Evolutionary conservation across 257 asterid genomes (phyloP).

Genomic region (Scutellaria galericulata): DNA sequence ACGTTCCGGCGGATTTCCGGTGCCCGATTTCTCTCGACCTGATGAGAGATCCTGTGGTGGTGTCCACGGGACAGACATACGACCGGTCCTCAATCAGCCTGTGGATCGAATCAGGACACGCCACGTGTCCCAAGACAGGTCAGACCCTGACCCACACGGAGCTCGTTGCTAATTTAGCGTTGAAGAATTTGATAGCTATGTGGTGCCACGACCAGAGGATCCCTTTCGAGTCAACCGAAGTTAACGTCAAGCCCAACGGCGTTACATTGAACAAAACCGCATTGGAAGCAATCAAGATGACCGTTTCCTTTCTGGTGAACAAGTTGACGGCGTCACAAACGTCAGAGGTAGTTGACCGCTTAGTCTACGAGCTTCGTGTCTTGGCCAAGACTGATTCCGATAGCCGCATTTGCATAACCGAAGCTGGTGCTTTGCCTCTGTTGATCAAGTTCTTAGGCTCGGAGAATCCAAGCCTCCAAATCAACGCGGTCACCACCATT

Average conservation of each 20-base stretch:
- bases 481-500: slow-evolving; percentile 82
- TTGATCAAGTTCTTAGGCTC: slow-evolving; percentile 60
- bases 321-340: slow-evolving; percentile 63
- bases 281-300: slow-evolving; percentile 80
- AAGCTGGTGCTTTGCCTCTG: slow-evolving; percentile 76
- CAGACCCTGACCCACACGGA: slow-evolving; percentile 66
- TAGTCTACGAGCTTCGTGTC: slow-evolving; percentile 81
- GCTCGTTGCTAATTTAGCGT: slow-evolving; percentile 61
- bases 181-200: slow-evolving; percentile 73
- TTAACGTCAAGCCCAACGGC: slow-evolving; percentile 42
- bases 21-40: slow-evolving; percentile 82
- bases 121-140: slow-evolving; percentile 92
- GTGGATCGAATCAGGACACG: slow-evolving; percentile 87
- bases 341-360: slow-evolving; percentile 53
- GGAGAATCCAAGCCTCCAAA: slow-evolving; percentile 72
- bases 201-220: slow-evolving; percentile 92
- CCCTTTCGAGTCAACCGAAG: slow-evolving; percentile 60
- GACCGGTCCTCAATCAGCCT: slow-evolving; percentile 63
- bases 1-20: slow-evolving; percentile 75
- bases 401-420: slow-evolving; percentile 76
- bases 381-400: slow-evolving; percentile 82
- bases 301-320: slow-evolving; percentile 65
- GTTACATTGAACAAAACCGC: slow-evolving; percentile 64
- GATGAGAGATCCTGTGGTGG: slow-evolving; percentile 89
- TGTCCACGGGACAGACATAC: slow-evolving; percentile 86